Conservation (phyloP, 805 yeast genomes). For the Kuraishia floccosa region DNA sequence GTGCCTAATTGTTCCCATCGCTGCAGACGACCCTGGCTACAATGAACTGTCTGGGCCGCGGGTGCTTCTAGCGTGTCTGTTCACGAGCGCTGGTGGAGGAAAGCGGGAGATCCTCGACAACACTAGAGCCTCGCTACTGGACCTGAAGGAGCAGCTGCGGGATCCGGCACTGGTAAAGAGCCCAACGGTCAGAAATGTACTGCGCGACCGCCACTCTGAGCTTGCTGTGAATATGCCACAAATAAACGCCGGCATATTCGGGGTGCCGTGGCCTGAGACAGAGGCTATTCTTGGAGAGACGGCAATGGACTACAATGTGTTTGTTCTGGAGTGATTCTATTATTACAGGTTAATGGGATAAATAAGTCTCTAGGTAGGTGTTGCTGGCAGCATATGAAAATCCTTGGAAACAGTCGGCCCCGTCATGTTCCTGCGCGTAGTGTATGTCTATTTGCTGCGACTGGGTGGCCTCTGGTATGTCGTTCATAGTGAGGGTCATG, state of each 20-base stretch:
- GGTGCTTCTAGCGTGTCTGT: conserved; percentile 49
- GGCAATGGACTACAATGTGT: conserved; percentile 30
- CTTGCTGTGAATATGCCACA: conserved; percentile 65
- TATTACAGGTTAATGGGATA: conserved; percentile 1
- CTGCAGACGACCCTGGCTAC: conserved; percentile 19
- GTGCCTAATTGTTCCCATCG: conserved; percentile 29
- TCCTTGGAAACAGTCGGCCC: conserved; percentile 22
- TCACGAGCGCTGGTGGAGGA: conserved; percentile 52
- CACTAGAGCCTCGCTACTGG: conserved; percentile 38
- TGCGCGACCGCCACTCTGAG: too few relatives aligned
- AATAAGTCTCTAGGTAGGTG: conserved; percentile 19
- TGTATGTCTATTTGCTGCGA: neutral
- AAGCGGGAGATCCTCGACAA: conserved; percentile 36
- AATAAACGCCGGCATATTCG: conserved; percentile 73
- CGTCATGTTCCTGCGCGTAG: neutral
- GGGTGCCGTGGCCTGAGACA: conserved; percentile 69
- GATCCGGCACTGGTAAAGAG: conserved; percentile 4
- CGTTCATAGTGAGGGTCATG: conserved; percentile 21
- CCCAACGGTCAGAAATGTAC: neutral
- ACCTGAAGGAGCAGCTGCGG: conserved; percentile 28
- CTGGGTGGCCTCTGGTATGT: neutral
- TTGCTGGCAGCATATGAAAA: conserved; percentile 32
- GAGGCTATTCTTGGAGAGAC: conserved; percentile 33
- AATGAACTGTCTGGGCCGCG: conserved; percentile 11
- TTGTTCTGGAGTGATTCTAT: conserved; percentile 23